Conservation (phyloP, 169 alveolate species). For the Eimeria brunetti region DNA sequence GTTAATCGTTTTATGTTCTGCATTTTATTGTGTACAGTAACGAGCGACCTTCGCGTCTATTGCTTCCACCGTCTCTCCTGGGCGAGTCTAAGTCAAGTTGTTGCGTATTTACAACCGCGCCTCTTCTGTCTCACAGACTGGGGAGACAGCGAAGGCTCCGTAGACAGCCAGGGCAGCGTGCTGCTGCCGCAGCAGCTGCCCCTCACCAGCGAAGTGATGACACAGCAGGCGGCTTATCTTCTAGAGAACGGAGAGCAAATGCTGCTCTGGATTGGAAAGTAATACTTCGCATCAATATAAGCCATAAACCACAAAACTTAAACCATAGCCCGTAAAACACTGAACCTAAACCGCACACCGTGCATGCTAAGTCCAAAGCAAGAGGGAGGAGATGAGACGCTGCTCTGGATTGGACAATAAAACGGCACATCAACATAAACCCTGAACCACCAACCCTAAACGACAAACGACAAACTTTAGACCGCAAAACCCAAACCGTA, state of each 20-base stretch:
- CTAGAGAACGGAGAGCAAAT: slow-evolving; percentile 93
- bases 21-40: slow-evolving; percentile 9
- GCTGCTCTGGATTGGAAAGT: slow-evolving; percentile 94
- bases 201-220: slow-evolving; percentile 89
- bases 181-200: slow-evolving; percentile 86
- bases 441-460: too few species aligned
- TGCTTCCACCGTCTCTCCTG: slow-evolving; percentile 31
- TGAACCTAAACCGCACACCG: too few species aligned
- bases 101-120: not conserved
- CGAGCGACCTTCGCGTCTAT: slow-evolving; percentile 68
- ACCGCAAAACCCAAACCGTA: too few species aligned
- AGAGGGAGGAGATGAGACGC: too few species aligned
- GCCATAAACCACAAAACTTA: too few species aligned
- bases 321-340: too few species aligned
- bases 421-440: too few species aligned
- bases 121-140: not conserved
- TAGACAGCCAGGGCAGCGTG: slow-evolving; percentile 34
- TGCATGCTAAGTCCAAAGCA: too few species aligned
- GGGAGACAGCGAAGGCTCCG: not conserved
- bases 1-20: too few species aligned
- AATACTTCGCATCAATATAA: too few species aligned
- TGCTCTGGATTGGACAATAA: too few species aligned
- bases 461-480: too few species aligned
- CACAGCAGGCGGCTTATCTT: slow-evolving; percentile 92
- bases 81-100: not conserved